These are phyloP conservation scores for Tuber aestivum DNA, from an alignment of 495 filamentous ascomycete species.

Conservation along the genomic window DNA sequence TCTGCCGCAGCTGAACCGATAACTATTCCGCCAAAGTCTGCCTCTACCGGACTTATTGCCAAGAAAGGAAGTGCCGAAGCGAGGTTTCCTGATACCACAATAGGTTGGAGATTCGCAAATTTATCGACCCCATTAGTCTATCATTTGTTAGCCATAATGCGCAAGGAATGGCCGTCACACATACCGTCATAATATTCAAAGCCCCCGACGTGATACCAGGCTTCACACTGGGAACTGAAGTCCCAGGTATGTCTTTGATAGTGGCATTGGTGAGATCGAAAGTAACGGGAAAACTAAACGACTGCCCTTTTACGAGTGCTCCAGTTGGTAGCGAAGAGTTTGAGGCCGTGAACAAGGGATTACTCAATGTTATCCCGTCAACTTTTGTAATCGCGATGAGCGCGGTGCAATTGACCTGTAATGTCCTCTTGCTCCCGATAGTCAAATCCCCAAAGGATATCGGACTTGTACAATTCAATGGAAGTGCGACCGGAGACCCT, in stretches of 20 bases:
- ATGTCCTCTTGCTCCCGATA: slow-evolving; percentile 38
- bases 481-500: slow-evolving; percentile 47
- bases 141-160: background rate
- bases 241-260: slow-evolving; percentile 43
- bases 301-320: slow-evolving; percentile 37
- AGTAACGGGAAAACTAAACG: slow-evolving; percentile 45
- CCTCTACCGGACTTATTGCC: slow-evolving; percentile 38
- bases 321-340: slow-evolving; percentile 43
- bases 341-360: slow-evolving; percentile 39
- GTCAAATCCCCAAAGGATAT: slow-evolving; percentile 48
- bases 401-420: slow-evolving; percentile 44
- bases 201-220: slow-evolving; percentile 11
- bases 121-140: slow-evolving; percentile 41
- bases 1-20: slow-evolving; percentile 34
- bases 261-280: slow-evolving; percentile 44
- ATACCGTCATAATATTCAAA: slow-evolving; percentile 16
- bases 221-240: slow-evolving; percentile 23
- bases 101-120: slow-evolving; percentile 42
- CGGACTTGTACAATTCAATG: slow-evolving; percentile 45
- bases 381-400: slow-evolving; percentile 43
- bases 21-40: slow-evolving; percentile 45
- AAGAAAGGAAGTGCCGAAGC: slow-evolving; percentile 41
- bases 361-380: slow-evolving; percentile 36
- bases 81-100: slow-evolving; percentile 42
- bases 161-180: background rate